Base-by-base conservation (phyloP, 192 early-diverging fungal genomes). In the Phycomyces blakesleeanus region DNA sequence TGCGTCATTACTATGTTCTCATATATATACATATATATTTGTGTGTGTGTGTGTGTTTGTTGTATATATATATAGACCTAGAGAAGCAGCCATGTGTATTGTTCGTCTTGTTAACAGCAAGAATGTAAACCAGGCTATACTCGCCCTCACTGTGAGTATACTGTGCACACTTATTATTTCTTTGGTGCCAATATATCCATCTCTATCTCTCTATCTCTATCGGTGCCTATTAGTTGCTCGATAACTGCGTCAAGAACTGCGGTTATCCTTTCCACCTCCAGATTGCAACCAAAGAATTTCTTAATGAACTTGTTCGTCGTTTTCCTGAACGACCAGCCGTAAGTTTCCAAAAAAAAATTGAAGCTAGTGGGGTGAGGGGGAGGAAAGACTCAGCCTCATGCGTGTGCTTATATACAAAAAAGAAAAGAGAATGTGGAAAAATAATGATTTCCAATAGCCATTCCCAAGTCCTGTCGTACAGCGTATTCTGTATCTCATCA, bases 181-280 rank as follows among this genome's bases (percentile, higher is more conserved):
- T 58, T n/a, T 5, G 16, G 24, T 26, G 14, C 1, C 1, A 16
- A 59, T 58, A 27, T 11, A 26, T 20, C 37, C 16, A 38, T 50
- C 21, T 27, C 1, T 37, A 51, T 41, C 42, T n/a, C n/a, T n/a
- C n/a, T 10, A 24, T 34, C 25, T 61, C 5, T 29, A 27, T 27
- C 14, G 11, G 20, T 49, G 26, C 6, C n/a, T 50, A 34, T 12
- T 69, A 83, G 88, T 82, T 99, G 5, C 81, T 99, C 22, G 98
- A 99, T 73, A 90, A 93, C 65, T 92, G 94, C 64, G 92, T 97
- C 66, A 99, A 99, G 77, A 99, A 98, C 74, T 98, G 98, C 71
- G 96, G 96, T 0, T 93, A 97, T 71, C 87, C 98, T 2, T 97
- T 99, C 63, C 96, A 99, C 67, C 77, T 95, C 61, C 93, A 97